Evolutionary conservation across 176 grass and related monocot species (phyloP).

Genomic region (Themeda triandra): DNA sequence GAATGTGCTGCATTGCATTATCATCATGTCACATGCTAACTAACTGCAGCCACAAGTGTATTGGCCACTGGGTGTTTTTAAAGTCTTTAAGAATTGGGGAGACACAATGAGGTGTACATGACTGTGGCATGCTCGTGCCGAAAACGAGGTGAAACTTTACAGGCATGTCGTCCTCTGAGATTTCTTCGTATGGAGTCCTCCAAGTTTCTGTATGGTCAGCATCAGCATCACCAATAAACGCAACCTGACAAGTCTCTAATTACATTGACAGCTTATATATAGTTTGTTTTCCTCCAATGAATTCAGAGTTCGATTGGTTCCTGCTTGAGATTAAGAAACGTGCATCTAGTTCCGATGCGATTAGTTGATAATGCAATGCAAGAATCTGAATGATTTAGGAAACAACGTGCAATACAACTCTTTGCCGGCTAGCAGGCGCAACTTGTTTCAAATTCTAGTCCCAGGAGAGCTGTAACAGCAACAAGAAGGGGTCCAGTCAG

Average conservation of each 20-base stretch:
- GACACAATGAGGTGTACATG: constrained; percentile 2
- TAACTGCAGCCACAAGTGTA: not conserved
- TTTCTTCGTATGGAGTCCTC: not conserved
- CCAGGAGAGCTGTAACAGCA: not conserved
- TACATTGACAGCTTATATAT: not conserved
- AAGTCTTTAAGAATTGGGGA: not conserved
- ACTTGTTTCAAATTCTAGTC: constrained; percentile 27
- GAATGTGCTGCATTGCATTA: not conserved
- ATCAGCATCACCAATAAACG: not conserved
- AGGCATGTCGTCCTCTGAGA: not conserved
- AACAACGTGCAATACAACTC: constrained; percentile 33
- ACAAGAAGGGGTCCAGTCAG: constrained; percentile 22
- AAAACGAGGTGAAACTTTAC: constrained; percentile 12
- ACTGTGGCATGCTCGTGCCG: not conserved
- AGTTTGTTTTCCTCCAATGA: not conserved
- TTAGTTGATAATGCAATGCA: not conserved
- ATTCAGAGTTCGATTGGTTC: not conserved
- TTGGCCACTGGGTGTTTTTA: constrained; percentile 2
- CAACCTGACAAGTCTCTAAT: not conserved
- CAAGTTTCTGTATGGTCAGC: not conserved
- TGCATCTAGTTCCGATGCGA: not conserved
- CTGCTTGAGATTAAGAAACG: not conserved
- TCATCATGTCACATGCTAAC: constrained; percentile 23
- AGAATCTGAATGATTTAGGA: constrained; percentile 31
- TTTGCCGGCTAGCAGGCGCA: constrained; percentile 41